Evolutionary conservation across 805 yeast genomes (phyloP).

Genomic region (Priceomyces castillae): DNA sequence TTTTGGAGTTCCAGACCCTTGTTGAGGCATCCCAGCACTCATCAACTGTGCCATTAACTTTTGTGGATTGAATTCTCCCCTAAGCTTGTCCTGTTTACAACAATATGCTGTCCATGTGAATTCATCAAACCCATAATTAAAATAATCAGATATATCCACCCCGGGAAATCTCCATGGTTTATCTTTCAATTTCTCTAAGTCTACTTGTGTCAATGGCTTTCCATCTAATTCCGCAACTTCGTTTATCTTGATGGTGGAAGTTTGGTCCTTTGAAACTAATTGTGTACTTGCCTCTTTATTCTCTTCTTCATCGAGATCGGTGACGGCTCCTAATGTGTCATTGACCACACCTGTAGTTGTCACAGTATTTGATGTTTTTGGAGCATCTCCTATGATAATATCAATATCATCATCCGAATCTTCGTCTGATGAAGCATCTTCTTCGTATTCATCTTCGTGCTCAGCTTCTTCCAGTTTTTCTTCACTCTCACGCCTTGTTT

Average conservation of each 20-base stretch:
- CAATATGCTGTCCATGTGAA: conserved; percentile 94
- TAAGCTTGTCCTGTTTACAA: conserved; percentile 75
- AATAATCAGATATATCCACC: conserved; percentile 90
- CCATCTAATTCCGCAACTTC: conserved; percentile 75
- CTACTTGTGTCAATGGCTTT: conserved; percentile 75
- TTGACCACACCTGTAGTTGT: conserved; percentile 25
- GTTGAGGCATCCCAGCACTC: conserved; percentile 22
- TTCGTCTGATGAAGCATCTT: conserved; percentile 45
- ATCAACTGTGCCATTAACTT: conserved; percentile 67
- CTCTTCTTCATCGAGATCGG: conserved; percentile 17
- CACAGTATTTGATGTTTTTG: conserved; percentile 20
- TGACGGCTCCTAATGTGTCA: conserved; percentile 27
- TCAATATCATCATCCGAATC: conserved; percentile 77
- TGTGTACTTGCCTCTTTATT: conserved; percentile 31
- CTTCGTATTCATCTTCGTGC: conserved; percentile 20
- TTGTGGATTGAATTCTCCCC: conserved; percentile 80
- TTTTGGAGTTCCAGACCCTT: conserved; percentile 10
- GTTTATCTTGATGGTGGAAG: conserved; percentile 60
- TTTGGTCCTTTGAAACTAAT: conserved; percentile 33
- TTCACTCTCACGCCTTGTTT: conserved; percentile 21
- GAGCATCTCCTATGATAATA: conserved; percentile 51
- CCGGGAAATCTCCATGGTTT: conserved; percentile 99
- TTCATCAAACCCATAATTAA: conserved; percentile 96
- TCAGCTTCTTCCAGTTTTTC: conserved; percentile 17
- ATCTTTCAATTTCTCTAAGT: conserved; percentile 77